A percentile compares a stretch with the other conserved stretches of the same genome.
phyloP scores from a whole-genome alignment of 129 eudicot species.

The Flaveria ramosissima region DNA sequence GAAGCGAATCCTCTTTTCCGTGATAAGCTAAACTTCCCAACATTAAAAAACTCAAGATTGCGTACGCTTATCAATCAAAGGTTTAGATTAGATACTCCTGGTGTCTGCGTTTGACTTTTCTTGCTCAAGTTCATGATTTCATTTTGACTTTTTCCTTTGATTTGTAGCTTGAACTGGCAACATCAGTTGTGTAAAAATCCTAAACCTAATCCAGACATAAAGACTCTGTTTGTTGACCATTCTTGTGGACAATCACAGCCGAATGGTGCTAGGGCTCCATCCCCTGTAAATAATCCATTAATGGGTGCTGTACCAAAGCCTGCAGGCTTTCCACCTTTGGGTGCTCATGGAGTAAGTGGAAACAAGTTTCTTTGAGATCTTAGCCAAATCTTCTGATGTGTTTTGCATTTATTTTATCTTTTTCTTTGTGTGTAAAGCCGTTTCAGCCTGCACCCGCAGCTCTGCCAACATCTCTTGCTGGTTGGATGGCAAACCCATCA shows the following conservation, averaged over 20 bases:
- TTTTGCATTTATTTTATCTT: background rate
- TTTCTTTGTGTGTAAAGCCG: conserved; percentile 50
- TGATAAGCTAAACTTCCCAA: conserved; percentile 66
- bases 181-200: conserved; percentile 90
- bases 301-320: conserved; percentile 79
- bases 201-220: conserved; percentile 86
- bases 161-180: conserved; percentile 39
- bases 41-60: conserved; percentile 65
- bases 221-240: conserved; percentile 85
- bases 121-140: background rate
- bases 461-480: conserved; percentile 71
- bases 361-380: conserved; percentile 14
- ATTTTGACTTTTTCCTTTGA: conserved; percentile 1
- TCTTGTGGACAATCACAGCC: conserved; percentile 88
- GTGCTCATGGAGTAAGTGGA: conserved; percentile 81
- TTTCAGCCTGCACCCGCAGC: conserved; percentile 78
- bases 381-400: background rate
- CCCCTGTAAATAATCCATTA: conserved; percentile 76
- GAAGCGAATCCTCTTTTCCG: conserved; percentile 63
- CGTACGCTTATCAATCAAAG: conserved; percentile 79
- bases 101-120: background rate
- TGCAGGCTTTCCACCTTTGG: conserved; percentile 76
- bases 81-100: conserved; percentile 28
- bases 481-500: conserved; percentile 89
- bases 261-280: conserved; percentile 85